These are phyloP conservation scores for Geranium brycei DNA, from an alignment of 345 rosid genomes.

Conservation along the genomic window DNA sequence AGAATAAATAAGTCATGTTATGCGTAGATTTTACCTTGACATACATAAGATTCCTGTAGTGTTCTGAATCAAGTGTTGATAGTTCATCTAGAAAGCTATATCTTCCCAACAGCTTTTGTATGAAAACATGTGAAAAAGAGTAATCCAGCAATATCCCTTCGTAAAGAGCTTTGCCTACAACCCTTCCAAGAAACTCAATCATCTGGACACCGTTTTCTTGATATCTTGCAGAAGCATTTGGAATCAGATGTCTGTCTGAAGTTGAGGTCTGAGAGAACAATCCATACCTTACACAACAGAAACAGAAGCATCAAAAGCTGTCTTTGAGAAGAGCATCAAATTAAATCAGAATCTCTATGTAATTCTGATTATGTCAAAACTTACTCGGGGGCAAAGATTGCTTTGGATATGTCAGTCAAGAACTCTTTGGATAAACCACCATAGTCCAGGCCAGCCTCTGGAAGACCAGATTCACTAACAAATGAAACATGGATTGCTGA, in stretches of 20 bases:
- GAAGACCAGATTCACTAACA: constrained; percentile 93
- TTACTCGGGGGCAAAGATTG: constrained; percentile 88
- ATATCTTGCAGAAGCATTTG: constrained; percentile 73
- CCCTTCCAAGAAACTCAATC: constrained; percentile 96
- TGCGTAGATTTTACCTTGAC: constrained; percentile 57
- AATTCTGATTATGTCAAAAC: constrained; percentile 19
- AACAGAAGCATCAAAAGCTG: constrained; percentile 4
- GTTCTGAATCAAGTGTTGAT: constrained; percentile 90
- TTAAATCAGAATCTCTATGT: constrained; percentile 6
- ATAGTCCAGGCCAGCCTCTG: constrained; percentile 96
- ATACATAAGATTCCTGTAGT: constrained; percentile 82
- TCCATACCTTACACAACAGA: constrained; percentile 51
- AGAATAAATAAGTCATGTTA: neutral
- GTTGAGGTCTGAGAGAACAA: constrained; percentile 75
- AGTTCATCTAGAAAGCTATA: constrained; percentile 96
- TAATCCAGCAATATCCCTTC: constrained; percentile 94
- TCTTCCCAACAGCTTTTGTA: constrained; percentile 85
- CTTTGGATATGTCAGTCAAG: constrained; percentile 84
- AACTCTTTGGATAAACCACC: constrained; percentile 97
- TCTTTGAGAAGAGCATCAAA: constrained; percentile 4
- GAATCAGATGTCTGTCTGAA: constrained; percentile 75
- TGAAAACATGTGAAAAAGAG: constrained; percentile 82
- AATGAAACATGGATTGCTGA: constrained; percentile 87
- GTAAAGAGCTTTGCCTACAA: constrained; percentile 94
- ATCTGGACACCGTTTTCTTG: constrained; percentile 75